Conservation (phyloP, 2,329 filamentous ascomycete species). For the Aspergillus terreus region DNA sequence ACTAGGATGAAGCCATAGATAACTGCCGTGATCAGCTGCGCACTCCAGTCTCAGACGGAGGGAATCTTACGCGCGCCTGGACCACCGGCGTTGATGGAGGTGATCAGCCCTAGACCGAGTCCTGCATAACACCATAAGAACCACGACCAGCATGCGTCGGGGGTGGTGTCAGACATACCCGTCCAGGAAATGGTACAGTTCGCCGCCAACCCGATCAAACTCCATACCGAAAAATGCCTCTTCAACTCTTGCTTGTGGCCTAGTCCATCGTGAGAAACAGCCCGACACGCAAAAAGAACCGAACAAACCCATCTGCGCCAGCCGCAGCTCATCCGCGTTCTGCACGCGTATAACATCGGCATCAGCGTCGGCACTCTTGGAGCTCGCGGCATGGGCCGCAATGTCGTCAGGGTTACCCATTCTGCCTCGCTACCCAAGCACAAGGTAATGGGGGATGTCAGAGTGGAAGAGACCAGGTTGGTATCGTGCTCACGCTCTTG, state of each 20-base stretch:
- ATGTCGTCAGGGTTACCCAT: slow-evolving; percentile 13
- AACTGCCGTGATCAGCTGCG: slow-evolving; percentile 27
- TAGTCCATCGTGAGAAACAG: slow-evolving; percentile 5
- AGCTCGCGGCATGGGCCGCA: not conserved
- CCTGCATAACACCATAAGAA: slow-evolving; percentile 10
- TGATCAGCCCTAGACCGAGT: slow-evolving; percentile 44
- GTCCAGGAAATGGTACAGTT: slow-evolving; percentile 52
- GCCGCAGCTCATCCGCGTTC: slow-evolving; percentile 39
- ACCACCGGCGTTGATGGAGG: slow-evolving; percentile 48
- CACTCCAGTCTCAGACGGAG: not conserved
- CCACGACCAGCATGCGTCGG: not conserved
- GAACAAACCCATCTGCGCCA: slow-evolving; percentile 44
- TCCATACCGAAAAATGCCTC: slow-evolving; percentile 47
- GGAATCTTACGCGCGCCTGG: slow-evolving; percentile 36
- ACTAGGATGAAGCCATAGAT: slow-evolving; percentile 51
- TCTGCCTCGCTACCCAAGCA: not conserved
- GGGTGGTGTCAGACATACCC: slow-evolving; percentile 19
- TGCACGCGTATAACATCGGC: slow-evolving; percentile 17
- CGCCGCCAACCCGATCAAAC: slow-evolving; percentile 48
- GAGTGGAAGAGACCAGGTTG: not conserved
- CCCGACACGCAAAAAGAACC: too few species aligned
- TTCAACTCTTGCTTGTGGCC: slow-evolving; percentile 50
- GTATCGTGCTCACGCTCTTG: not conserved
- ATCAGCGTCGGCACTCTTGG: not conserved
- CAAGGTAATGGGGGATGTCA: not conserved